These are phyloP conservation scores for Leishmania tarentolae DNA, from an alignment of 208 protist genomes.

Conservation along the genomic window DNA sequence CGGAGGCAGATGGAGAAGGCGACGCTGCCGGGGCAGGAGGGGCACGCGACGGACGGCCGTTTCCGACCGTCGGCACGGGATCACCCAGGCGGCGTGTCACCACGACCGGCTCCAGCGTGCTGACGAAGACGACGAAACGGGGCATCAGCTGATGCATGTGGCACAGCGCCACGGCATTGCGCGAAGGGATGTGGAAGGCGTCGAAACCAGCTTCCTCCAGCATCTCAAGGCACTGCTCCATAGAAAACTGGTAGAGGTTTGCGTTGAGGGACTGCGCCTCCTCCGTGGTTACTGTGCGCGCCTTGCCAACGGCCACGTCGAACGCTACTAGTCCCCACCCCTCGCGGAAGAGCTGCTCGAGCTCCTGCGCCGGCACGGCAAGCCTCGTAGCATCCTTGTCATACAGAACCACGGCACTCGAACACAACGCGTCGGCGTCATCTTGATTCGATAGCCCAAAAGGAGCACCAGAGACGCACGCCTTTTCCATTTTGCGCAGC, in stretches of 20 bases:
- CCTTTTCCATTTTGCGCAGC: conserved; percentile 40
- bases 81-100: conserved; percentile 24
- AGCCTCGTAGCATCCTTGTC: conserved; percentile 37
- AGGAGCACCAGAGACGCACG: conserved; percentile 24
- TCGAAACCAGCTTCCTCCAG: conserved; percentile 70
- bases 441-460: conserved; percentile 34
- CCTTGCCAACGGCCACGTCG: conserved; percentile 48
- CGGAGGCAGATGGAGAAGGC: neutral
- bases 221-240: conserved; percentile 65
- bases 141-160: conserved; percentile 53
- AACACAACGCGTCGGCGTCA: conserved; percentile 52
- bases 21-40: neutral
- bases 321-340: conserved; percentile 68
- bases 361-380: conserved; percentile 19
- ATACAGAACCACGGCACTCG: conserved; percentile 64
- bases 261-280: conserved; percentile 53
- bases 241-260: conserved; percentile 49
- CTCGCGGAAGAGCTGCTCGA: conserved; percentile 19
- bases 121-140: conserved; percentile 50
- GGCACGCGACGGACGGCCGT: conserved; percentile 6
- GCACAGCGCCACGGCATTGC: conserved; percentile 56
- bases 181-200: conserved; percentile 42
- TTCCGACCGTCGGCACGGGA: neutral
- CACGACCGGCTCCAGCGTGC: conserved; percentile 17
- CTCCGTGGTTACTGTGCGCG: conserved; percentile 45